Conservation (phyloP, 2,329 filamentous ascomycete species). For the Nemania sp. region DNA sequence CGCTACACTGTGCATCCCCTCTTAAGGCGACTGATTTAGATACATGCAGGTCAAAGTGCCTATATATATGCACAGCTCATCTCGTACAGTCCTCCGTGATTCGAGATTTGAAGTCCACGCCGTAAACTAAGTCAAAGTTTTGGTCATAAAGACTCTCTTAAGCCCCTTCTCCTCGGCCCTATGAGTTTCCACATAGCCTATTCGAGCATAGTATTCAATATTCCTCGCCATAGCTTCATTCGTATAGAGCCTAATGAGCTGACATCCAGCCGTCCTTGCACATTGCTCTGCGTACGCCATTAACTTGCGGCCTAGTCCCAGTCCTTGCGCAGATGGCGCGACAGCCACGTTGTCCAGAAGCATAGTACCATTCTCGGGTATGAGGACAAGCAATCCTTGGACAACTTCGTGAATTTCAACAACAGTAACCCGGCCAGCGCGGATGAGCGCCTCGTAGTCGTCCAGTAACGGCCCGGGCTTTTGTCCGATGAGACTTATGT, state of each 20-base stretch:
- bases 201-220: constrained; percentile 28
- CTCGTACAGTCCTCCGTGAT: too few species aligned
- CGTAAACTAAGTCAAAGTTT: constrained; percentile 14
- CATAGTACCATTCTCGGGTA: constrained; percentile 22
- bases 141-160: constrained; percentile 30
- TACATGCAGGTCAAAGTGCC: neutral
- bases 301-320: constrained; percentile 23
- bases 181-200: constrained; percentile 29
- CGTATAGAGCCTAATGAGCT: constrained; percentile 26
- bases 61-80: neutral
- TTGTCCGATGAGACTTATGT: constrained; percentile 22
- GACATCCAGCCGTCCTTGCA: constrained; percentile 12
- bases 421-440: constrained; percentile 19
- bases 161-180: constrained; percentile 28
- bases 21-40: neutral
- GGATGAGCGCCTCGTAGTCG: constrained; percentile 27
- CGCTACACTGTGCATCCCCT: too few species aligned
- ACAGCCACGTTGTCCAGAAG: constrained; percentile 35
- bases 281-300: constrained; percentile 24
- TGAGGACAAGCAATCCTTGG: constrained; percentile 23
- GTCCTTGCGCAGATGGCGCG: constrained; percentile 25
- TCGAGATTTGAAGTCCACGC: neutral
- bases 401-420: constrained; percentile 12
- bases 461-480: constrained; percentile 32
- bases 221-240: constrained; percentile 28